phyloP scores from a whole-genome alignment of 2,329 filamentous ascomycete species.

The Diplodia scrobiculata region DNA sequence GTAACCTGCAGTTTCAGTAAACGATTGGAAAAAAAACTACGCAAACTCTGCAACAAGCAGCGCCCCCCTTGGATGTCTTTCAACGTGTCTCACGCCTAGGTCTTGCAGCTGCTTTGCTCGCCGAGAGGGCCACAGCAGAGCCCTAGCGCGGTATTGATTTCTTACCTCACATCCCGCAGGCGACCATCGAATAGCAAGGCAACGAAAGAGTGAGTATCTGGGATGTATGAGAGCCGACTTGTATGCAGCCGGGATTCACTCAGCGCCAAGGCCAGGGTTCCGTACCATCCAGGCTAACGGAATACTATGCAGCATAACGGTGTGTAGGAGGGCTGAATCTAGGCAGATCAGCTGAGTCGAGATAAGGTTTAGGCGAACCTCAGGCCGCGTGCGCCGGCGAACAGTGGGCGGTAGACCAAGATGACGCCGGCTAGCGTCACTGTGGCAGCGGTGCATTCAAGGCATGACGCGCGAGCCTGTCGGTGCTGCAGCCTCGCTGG shows the following conservation, averaged over 20 bases:
- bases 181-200: background rate
- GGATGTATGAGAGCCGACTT: background rate
- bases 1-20: slow-evolving; percentile 19
- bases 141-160: background rate
- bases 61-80: background rate
- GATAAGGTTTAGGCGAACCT: slow-evolving; percentile 14
- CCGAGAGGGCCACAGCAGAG: background rate
- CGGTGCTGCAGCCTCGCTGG: slow-evolving; percentile 4
- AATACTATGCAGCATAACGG: background rate
- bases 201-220: background rate
- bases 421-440: slow-evolving; percentile 14
- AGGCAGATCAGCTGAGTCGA: slow-evolving; percentile 23
- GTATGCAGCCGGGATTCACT: background rate
- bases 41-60: slow-evolving; percentile 11
- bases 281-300: background rate
- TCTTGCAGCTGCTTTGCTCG: background rate
- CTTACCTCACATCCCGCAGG: background rate
- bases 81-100: slow-evolving; percentile 1
- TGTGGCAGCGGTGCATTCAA: background rate
- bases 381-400: background rate
- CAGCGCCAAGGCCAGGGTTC: background rate
- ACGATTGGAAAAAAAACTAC: slow-evolving; percentile 14
- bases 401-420: background rate
- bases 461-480: slow-evolving; percentile 7
- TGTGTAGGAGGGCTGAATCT: slow-evolving; percentile 7